A percentile compares a stretch with the other conserved stretches of the same genome.
phyloP scores from a whole-genome alignment of 441 rosid genomes.

The Hypseocharis bilobata region DNA sequence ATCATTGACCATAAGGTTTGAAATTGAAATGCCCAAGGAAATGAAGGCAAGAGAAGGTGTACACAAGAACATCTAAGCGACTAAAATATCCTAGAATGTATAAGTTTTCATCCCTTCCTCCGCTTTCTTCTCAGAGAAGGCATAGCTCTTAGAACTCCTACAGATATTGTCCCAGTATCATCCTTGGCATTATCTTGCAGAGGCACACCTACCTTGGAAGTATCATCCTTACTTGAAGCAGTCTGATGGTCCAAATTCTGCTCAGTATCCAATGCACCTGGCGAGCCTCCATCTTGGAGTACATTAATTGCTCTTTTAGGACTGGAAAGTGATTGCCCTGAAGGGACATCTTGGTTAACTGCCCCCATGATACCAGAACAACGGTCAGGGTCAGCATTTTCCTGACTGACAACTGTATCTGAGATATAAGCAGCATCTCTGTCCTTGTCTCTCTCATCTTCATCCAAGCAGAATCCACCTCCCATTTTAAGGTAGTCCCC shows the following conservation, averaged over 20 bases:
- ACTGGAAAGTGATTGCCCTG: constrained; percentile 14
- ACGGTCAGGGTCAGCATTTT: constrained; percentile 17
- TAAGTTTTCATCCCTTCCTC: constrained; percentile 36
- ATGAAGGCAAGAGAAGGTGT: neutral
- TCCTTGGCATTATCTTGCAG: constrained; percentile 17
- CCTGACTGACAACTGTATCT: neutral
- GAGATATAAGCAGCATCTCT: constrained; percentile 18
- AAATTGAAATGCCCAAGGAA: neutral
- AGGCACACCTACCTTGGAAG: constrained; percentile 12
- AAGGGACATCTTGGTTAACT: constrained; percentile 5
- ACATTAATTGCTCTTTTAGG: constrained; percentile 10
- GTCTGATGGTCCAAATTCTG: constrained; percentile 14
- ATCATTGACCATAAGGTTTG: too few relatives aligned
- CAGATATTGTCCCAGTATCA: constrained; percentile 16
- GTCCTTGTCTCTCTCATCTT: constrained; percentile 28
- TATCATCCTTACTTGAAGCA: constrained; percentile 17
- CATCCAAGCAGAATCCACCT: constrained; percentile 65
- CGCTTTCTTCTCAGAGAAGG: constrained; percentile 69
- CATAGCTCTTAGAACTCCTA: constrained; percentile 50
- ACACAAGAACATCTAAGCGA: neutral
- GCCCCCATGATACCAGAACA: constrained; percentile 14
- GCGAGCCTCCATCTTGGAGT: constrained; percentile 9
- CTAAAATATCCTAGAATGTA: neutral
- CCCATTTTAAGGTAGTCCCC: constrained; percentile 45
- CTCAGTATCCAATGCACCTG: constrained; percentile 11